Conservation (phyloP, 495 filamentous ascomycete species). For the Penicillium daleae region DNA sequence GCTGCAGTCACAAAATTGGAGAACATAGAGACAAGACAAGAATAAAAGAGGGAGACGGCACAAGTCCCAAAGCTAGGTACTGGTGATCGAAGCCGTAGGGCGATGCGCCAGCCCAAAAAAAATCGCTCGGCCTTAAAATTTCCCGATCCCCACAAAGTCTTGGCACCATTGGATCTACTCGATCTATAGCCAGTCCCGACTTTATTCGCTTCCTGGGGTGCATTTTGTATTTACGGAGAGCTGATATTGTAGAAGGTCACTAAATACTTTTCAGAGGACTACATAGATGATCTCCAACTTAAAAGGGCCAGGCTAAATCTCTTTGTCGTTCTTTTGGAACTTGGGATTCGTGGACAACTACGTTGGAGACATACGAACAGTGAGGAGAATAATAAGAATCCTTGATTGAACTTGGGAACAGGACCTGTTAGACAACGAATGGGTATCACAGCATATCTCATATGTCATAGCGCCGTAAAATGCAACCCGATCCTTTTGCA, state of each 20-base stretch:
- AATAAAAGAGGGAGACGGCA: not conserved
- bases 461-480: not conserved
- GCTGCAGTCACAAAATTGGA: conserved; percentile 49
- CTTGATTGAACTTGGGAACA: not conserved
- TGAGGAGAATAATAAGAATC: not conserved
- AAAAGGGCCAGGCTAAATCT: too few species aligned
- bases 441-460: not conserved
- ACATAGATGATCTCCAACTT: too few species aligned
- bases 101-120: conserved; percentile 38
- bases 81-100: conserved; percentile 10
- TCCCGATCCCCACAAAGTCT: conserved; percentile 32
- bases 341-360: too few species aligned
- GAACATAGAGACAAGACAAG: conserved; percentile 43
- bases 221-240: too few species aligned
- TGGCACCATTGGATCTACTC: conserved; percentile 10
- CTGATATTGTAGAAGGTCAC: too few species aligned
- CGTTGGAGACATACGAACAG: too few species aligned
- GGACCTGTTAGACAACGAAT: not conserved
- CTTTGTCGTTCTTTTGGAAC: too few species aligned
- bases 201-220: too few species aligned
- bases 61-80: conserved; percentile 11
- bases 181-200: too few species aligned
- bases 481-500: not conserved
- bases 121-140: conserved; percentile 42
- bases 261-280: too few species aligned